Base-by-base conservation (phyloP, 2,329 filamentous ascomycete genomes). In the Diplodia intermedia region DNA sequence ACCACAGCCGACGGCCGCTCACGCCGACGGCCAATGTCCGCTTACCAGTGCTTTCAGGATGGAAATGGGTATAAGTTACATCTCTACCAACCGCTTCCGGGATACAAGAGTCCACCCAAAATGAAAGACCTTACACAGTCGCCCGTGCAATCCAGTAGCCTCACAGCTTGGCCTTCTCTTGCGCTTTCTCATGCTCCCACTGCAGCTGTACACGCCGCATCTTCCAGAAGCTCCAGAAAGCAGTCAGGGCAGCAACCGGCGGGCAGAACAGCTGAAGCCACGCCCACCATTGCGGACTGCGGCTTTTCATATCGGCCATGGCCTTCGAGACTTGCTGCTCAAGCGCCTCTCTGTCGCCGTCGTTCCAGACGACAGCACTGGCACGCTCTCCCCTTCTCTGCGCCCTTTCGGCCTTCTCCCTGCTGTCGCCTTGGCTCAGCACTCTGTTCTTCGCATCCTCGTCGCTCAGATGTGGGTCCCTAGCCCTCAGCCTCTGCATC, bases 311-410 rank as follows among this genome's bases (percentile, higher is more conserved):
- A 69, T 85, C 84, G 4, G 74, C 75, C 82, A 98, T 88, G 8
- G 89, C 91, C 69, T 81, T 82, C 63, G 85, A 84, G 12, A 98
- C 82, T 77, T 92, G 88, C 62, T 75, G 79, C 79, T 87, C 86
- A 75, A 99, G 78, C 70, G 93, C 88, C 43, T 88, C 89, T 75
- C 84, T 89, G 56, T 88, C 88, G 2, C 87, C 88, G 80, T 98
- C 94, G 80, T 99, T 99, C 92, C 92, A 95, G 29, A 99, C 86
- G 40, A 97, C 92, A 3, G 93, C 86, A 0, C 94, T 94, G 57
- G 85, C 86, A 7, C 82, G 83, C 52, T 77, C 74, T 4, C 88
- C 88, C 54, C 93, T 83, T 56, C 86, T 88, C 79, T 91, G 84
- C 69, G 90, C 92, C 76, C 92, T 84, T 76, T 86, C 85, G 20